Evolutionary conservation across 2,329 filamentous ascomycete genomes (phyloP), one percentile per base, ranked within the genome.

Genomic region (Fusarium algeriense): DNA sequence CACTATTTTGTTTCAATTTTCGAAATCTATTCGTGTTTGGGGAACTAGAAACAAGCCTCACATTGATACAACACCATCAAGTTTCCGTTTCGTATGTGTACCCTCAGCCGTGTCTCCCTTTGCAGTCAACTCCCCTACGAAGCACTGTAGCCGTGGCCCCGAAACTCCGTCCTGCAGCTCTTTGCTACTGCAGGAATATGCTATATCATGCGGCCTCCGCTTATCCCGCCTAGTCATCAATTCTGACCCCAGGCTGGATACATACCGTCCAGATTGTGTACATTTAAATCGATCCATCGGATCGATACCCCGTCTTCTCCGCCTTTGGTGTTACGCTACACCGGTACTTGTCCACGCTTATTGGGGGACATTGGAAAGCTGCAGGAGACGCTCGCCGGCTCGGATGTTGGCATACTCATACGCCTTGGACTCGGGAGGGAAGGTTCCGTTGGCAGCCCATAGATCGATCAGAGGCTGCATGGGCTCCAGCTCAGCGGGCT

Each of bases 391-490:
- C 78, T 91, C 86, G 40, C 89, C 89, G 38, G 86, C 88, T 64
- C 84, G 84, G 46, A 90, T 79, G 77, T 91, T 91, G 67, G 89
- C 89, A 74, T 89, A 90, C 67, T 89, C 87, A 76, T 90, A 91
- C 4, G 89, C 89, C 81, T 89, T 91, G 44, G 88, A 91, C 69
- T 93, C 92, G 15, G 90, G 89, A 4, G 94, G 94, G 75, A 98
- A 92, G 30, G 95, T 93, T 64, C 95, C 94, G 78, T 95, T 95
- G 69, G 91, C 91, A 30, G 94, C 91, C 92, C 95, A 98, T 50
- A 98, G 87, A 77, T 98, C 94, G 74, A 98, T 93, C 74, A 98
- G 83, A 30, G 93, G 94, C 84, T 97, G 93, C 94, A 98, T 97
- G 26, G 95, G 95, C 85, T 98, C 95, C 76, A 97, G 88, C 82